Evolutionary conservation across 2,329 filamentous ascomycete species (phyloP).

Genomic region (Verticillium nonalfalfae): DNA sequence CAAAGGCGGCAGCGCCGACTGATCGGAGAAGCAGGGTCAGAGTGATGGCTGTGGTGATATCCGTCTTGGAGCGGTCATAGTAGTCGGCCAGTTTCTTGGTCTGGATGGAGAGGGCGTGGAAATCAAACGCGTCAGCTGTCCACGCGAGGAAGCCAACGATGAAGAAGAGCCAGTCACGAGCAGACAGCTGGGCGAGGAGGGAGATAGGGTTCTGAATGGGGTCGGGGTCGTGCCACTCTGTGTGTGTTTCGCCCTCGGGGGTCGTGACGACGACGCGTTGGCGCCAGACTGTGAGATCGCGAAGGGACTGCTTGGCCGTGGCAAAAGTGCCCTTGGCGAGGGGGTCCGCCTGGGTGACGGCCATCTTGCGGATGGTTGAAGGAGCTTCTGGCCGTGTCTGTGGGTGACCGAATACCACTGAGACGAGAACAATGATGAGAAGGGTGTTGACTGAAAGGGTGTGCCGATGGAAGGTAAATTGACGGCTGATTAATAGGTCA

Average conservation of each 20-base stretch:
- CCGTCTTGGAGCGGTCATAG: slow-evolving; percentile 48
- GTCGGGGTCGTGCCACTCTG: slow-evolving; percentile 63
- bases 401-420: too few species aligned
- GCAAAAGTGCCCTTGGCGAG: slow-evolving; percentile 59
- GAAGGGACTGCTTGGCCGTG: slow-evolving; percentile 57
- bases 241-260: slow-evolving; percentile 55
- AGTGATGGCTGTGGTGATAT: slow-evolving; percentile 70
- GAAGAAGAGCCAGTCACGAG: slow-evolving; percentile 69
- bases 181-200: slow-evolving; percentile 57
- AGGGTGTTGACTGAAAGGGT: not conserved
- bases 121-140: slow-evolving; percentile 80
- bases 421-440: not conserved
- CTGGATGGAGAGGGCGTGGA: slow-evolving; percentile 74
- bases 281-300: slow-evolving; percentile 67
- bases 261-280: slow-evolving; percentile 64
- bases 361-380: slow-evolving; percentile 4
- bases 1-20: slow-evolving; percentile 69
- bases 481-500: not conserved
- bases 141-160: slow-evolving; percentile 68
- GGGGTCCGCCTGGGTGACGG: slow-evolving; percentile 52
- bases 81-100: slow-evolving; percentile 59
- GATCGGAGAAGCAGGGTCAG: slow-evolving; percentile 69
- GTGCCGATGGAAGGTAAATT: not conserved
- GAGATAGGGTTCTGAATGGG: slow-evolving; percentile 65
- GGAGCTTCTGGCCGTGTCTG: too few species aligned